These are phyloP conservation scores for Botrytis fabae DNA, from an alignment of 2,329 filamentous ascomycete genomes.

Conservation along the genomic window DNA sequence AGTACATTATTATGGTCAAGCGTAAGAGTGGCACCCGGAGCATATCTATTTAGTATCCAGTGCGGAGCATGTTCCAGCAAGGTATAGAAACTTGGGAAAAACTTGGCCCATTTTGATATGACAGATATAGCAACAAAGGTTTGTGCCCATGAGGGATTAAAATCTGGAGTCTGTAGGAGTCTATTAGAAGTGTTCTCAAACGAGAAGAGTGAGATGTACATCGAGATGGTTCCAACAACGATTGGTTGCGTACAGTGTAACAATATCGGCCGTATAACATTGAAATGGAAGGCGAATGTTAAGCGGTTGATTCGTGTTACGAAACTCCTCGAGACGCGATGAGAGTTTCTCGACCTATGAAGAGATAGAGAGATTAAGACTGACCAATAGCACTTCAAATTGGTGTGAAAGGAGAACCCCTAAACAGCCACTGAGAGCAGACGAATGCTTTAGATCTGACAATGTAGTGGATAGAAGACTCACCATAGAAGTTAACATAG, in stretches of 20 bases:
- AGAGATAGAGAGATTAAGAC: background rate
- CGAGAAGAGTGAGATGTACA: background rate
- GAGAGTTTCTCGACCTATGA: slow-evolving; percentile 29
- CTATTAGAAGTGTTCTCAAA: background rate
- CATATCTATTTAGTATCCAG: slow-evolving; percentile 1
- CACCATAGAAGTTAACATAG: slow-evolving; percentile 29
- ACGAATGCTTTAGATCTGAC: background rate
- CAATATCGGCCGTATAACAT: slow-evolving; percentile 36
- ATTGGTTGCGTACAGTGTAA: slow-evolving; percentile 13
- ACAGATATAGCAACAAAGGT: background rate
- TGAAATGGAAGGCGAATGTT: slow-evolving; percentile 28
- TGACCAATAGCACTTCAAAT: background rate
- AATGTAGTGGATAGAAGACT: background rate
- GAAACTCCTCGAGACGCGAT: slow-evolving; percentile 29
- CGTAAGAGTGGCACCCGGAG: background rate
- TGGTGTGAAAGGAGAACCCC: too few relatives aligned
- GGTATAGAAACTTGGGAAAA: background rate
- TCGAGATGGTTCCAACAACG: slow-evolving; percentile 15
- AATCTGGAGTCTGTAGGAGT: slow-evolving; percentile 24
- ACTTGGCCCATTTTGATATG: slow-evolving; percentile 1
- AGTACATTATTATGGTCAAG: slow-evolving; percentile 1
- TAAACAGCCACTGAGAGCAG: background rate
- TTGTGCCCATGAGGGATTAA: slow-evolving; percentile 27
- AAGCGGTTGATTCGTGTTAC: slow-evolving; percentile 24
- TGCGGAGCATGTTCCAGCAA: background rate